Conservation (phyloP, 31 red algal species). For the Pterothamnion heteromorphum region DNA sequence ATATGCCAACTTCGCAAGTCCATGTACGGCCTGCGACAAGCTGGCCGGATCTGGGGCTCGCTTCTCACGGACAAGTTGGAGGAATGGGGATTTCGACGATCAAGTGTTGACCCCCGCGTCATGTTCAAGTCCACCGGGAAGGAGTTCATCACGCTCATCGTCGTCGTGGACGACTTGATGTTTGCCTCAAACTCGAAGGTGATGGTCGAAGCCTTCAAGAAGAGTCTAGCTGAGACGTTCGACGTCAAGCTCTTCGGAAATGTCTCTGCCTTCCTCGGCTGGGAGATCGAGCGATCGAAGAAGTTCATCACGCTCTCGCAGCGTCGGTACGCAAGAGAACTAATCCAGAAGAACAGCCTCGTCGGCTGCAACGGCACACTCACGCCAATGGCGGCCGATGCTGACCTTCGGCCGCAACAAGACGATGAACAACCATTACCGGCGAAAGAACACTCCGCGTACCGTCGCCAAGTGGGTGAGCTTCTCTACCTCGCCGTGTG, state of each 20-base stretch:
- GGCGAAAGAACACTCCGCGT: neutral
- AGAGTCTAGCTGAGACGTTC: neutral
- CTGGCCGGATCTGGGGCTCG: constrained; percentile 34
- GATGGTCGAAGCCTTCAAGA: neutral
- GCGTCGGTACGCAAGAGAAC: neutral
- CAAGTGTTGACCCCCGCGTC: neutral
- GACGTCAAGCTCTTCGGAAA: constrained; percentile 41
- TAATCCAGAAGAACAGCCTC: neutral
- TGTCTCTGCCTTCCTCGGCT: constrained; percentile 2
- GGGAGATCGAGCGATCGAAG: neutral
- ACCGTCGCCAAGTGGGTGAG: constrained; percentile 4
- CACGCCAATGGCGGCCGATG: neutral
- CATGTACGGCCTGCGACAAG: constrained; percentile 19
- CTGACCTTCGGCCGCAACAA: neutral
- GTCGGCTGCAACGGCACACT: neutral
- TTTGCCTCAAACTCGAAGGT: neutral
- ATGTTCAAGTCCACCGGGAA: neutral
- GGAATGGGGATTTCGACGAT: neutral
- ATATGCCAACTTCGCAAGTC: constrained; percentile 22
- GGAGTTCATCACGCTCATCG: neutral
- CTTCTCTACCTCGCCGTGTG: constrained; percentile 13
- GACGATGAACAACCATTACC: neutral
- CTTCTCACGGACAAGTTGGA: neutral
- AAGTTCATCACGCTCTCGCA: neutral
- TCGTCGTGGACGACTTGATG: constrained; percentile 20